Base-by-base conservation (phyloP, 2,329 filamentous ascomycete genomes). In the Xylaria sp. region DNA sequence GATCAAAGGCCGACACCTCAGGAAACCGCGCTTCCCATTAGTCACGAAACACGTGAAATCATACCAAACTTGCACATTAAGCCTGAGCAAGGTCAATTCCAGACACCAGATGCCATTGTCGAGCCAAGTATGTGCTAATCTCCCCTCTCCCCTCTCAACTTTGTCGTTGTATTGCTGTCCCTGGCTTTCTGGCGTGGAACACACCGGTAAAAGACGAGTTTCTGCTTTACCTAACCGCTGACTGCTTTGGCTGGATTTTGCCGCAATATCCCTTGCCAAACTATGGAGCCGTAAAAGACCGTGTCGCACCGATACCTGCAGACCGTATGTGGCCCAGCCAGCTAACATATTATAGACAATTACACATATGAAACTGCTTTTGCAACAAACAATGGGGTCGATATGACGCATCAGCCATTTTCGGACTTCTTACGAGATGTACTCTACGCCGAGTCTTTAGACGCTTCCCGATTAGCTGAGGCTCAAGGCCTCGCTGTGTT, bases 401-500 rank as follows among this genome's bases (percentile, higher is more conserved):
- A 77, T 37, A 71, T 78, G 52, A 68, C 73, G 28, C 75, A 75
- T 23, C 69, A 78, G 15, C 79, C 80, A 1, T 84, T 85, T 64
- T 78, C 79, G 17, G 81, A 83, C 53, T 85, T 85, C 52, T 72
- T 85, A 14, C 79, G 80, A 6, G 80, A 83, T 43, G 78, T 85
- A 12, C 74, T 85, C 15, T 84, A 81, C 58, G 78, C 83, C n/a
- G 78, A 80, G 38, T 74, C 78, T 1, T 66, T 78, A 23, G 74
- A 78, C 23, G 63, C 74, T 7, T 66, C 73, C n/a, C 77, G 74
- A 55, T 61, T 76, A 2, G 72, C 71, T n/a, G 78, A 79, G 58
- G 69, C 73, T 3, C 80, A 80, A 57, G 79, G 78, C 0, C 73
- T 81, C 14, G 77, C 76, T 17, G 77, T 84, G 3, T 71, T 85